phyloP scores from a whole-genome alignment of 768 basidiomycete genomes.

The Boletus insuetus region DNA sequence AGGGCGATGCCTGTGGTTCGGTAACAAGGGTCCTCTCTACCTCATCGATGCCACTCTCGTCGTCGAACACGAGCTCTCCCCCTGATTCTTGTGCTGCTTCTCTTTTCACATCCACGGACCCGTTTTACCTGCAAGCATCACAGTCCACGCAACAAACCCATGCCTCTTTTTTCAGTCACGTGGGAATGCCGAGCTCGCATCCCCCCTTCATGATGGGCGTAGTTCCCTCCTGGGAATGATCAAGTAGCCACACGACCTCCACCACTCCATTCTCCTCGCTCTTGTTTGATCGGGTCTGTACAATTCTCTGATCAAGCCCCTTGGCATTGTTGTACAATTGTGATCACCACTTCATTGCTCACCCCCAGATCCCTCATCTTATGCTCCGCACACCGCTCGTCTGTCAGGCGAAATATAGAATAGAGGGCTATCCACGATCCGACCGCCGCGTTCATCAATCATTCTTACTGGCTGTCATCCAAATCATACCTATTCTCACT shows the following conservation, averaged over 20 bases:
- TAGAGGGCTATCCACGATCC: constrained; percentile 3
- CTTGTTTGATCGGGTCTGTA: constrained; percentile 7
- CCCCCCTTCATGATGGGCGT: constrained; percentile 37
- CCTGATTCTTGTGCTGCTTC: constrained; percentile 27
- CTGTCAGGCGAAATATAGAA: constrained; percentile 9
- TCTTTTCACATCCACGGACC: constrained; percentile 45
- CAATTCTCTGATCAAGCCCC: constrained; percentile 1
- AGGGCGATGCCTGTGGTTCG: constrained; percentile 11
- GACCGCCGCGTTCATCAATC: not conserved
- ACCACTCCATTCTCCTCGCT: not conserved
- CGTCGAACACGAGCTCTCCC: constrained; percentile 18
- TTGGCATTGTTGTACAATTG: constrained; percentile 14
- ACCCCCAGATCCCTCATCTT: constrained; percentile 1
- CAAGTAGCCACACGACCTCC: not conserved
- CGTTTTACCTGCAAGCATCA: constrained; percentile 47
- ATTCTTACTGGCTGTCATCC: not conserved
- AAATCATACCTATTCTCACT: constrained; percentile 6
- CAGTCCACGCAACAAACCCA: constrained; percentile 36
- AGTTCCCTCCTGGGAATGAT: constrained; percentile 26
- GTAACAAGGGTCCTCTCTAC: constrained; percentile 24
- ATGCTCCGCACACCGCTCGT: not conserved
- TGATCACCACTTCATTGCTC: constrained; percentile 1
- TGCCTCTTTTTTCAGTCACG: constrained; percentile 36
- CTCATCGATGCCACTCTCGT: constrained; percentile 14
- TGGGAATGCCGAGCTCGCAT: constrained; percentile 36